Evolutionary conservation across 2,329 filamentous ascomycete species (phyloP), one percentile per base, ranked within the genome.

Genomic region (Colletotrichum tanaceti): DNA sequence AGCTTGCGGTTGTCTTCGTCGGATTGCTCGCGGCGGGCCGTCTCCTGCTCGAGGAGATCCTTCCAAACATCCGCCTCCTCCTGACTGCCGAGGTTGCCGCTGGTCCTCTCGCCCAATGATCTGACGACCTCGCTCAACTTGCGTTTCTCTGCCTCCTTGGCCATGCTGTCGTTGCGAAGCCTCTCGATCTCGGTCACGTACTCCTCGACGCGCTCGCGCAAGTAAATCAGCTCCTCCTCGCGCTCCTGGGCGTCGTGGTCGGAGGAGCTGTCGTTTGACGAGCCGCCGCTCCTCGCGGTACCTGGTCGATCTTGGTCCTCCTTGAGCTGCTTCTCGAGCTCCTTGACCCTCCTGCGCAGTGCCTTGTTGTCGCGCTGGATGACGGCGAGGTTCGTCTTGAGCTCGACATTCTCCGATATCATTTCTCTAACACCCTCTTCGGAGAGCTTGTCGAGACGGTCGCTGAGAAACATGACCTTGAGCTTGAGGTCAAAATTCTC

Each of bases 401-500:
- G 86, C 77, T 98, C 94, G 5, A 98, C 95, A 74, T 98, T 99
- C 79, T 98, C 95, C 52, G 93, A 94, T 74, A 98, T 97, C 91
- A 98, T 97, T 78, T 98, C 95, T 81, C 97, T 97, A 77, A 99
- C 91, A 71, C 94, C 94, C 80, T 98, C 95, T 77, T 98, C 95
- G 1, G 94, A 98, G 49, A 97, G 87, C 76, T 95, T 96, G 79
- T 97, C 94, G 22, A 99, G 83, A 1, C 95, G 92, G 78, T 98
- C 93, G 75, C 95, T 97, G 57, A 99, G 86, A 76, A 98, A 99
- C 85, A 98, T 97, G 72, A 98, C 96, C 78, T 97, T 97, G 80
- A 98, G 90, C 80, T 98, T 98, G 63, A 98, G 83, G 77, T 98
- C 95, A 77, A 98, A 99, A 72, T 99, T 99, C 79, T 99, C 96